Conservation (phyloP, 345 rosid species). For the Iberis pinnata region DNA sequence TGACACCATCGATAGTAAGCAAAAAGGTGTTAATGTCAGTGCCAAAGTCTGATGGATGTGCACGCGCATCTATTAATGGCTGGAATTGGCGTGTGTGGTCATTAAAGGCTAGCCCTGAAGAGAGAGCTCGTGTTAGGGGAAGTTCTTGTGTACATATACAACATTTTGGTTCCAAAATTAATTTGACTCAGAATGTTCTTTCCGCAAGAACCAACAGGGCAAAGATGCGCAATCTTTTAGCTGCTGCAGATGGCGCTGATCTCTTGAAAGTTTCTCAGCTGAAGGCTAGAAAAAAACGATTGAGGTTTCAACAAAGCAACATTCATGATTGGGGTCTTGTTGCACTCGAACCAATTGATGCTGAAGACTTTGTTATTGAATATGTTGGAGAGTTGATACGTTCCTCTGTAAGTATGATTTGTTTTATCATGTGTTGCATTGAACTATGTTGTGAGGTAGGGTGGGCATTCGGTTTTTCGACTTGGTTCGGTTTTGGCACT, state of each 20-base stretch:
- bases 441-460: neutral
- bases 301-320: constrained; percentile 88
- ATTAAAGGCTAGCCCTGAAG: constrained; percentile 61
- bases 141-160: constrained; percentile 29
- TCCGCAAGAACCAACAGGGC: constrained; percentile 97
- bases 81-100: constrained; percentile 98
- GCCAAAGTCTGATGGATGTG: constrained; percentile 85
- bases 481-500: no score
- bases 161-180: constrained; percentile 45
- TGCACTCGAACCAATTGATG: constrained; percentile 88
- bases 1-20: constrained; percentile 30
- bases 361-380: constrained; percentile 96
- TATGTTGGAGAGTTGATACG: constrained; percentile 98
- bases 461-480: no score
- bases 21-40: constrained; percentile 37
- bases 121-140: constrained; percentile 77
- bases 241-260: constrained; percentile 96
- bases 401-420: constrained; percentile 53
- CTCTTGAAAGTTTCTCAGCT: constrained; percentile 84
- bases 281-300: constrained; percentile 92
- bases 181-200: constrained; percentile 53
- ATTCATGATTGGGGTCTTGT: constrained; percentile 99
- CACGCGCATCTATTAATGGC: constrained; percentile 82
- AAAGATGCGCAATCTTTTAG: constrained; percentile 93
- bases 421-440: neutral